Conservation (phyloP, 495 filamentous ascomycete species). For the Neurospora intermedia region DNA sequence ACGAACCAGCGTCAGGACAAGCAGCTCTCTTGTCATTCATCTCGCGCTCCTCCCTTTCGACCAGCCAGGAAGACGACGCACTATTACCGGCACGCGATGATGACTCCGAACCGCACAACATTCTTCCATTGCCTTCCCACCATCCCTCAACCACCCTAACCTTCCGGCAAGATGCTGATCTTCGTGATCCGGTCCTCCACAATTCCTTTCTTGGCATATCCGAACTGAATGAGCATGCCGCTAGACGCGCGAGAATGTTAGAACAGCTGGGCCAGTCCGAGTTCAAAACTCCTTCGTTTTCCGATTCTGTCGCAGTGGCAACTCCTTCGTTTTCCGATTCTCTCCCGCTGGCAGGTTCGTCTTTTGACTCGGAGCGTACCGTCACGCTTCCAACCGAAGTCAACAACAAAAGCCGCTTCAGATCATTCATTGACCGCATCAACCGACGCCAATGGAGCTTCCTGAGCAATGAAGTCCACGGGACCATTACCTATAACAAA, state of each 20-base stretch:
- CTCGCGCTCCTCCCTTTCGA: background rate
- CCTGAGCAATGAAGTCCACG: constrained; percentile 7
- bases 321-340: background rate
- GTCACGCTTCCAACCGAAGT: background rate
- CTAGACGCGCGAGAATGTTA: background rate
- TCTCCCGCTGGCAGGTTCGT: background rate
- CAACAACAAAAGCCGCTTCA: constrained; percentile 9
- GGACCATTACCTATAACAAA: constrained; percentile 13
- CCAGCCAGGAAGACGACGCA: background rate
- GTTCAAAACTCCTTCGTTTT: background rate
- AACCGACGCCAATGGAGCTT: constrained; percentile 11
- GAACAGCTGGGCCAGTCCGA: background rate
- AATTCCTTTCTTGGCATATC: background rate
- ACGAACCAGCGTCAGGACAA: background rate
- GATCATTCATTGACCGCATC: constrained; percentile 11
- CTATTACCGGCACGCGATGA: background rate
- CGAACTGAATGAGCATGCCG: background rate
- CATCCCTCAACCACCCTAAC: background rate
- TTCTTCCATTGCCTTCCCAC: background rate
- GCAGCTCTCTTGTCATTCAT: background rate
- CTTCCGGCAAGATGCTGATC: background rate
- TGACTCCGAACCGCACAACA: background rate
- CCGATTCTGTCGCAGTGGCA: background rate
- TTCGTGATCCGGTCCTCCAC: background rate
- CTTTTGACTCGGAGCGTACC: background rate